Conservation (phyloP, 78 protist genomes). For the Dictyostelium firmibasis region DNA sequence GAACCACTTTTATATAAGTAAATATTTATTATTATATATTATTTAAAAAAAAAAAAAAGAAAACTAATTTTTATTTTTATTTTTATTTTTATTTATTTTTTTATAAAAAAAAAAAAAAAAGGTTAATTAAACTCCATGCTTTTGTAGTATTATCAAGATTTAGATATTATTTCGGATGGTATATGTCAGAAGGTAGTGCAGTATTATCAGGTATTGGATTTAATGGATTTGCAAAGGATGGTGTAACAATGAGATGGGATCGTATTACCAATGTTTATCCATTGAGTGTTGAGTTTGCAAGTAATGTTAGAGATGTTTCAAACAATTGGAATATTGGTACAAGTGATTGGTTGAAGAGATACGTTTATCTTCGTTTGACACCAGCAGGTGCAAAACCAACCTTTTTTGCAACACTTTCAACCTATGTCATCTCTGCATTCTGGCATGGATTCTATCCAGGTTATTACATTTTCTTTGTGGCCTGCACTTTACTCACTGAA, state of each 20-base stretch:
- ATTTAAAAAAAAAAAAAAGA: background rate
- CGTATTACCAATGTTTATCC: constrained; percentile 67
- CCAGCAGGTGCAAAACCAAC: constrained; percentile 75
- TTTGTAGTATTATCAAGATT: constrained; percentile 45
- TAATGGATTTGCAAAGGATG: constrained; percentile 58
- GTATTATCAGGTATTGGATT: constrained; percentile 59
- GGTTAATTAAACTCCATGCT: constrained; percentile 12
- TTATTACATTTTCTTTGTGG: constrained; percentile 68
- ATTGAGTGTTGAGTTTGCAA: constrained; percentile 67
- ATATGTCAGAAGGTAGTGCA: constrained; percentile 81
- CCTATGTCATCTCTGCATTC: constrained; percentile 82
- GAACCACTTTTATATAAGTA: constrained; percentile 42
- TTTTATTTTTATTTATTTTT: background rate
- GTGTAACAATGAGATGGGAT: constrained; percentile 43
- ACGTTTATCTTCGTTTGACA: constrained; percentile 72
- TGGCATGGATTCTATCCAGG: constrained; percentile 93
- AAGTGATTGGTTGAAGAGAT: constrained; percentile 77
- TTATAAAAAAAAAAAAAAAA: background rate
- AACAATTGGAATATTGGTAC: constrained; percentile 85
- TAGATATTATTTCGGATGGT: constrained; percentile 89
- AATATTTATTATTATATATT: too few species aligned
- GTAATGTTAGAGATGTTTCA: constrained; percentile 58
- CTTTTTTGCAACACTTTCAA: constrained; percentile 40
- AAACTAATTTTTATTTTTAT: background rate
- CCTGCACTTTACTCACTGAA: constrained; percentile 70